A percentile compares a stretch with the other conserved stretches of the same genome.
Evolutionary conservation across 345 rosid species (phyloP).

Genomic region (Brassica juncea): DNA sequence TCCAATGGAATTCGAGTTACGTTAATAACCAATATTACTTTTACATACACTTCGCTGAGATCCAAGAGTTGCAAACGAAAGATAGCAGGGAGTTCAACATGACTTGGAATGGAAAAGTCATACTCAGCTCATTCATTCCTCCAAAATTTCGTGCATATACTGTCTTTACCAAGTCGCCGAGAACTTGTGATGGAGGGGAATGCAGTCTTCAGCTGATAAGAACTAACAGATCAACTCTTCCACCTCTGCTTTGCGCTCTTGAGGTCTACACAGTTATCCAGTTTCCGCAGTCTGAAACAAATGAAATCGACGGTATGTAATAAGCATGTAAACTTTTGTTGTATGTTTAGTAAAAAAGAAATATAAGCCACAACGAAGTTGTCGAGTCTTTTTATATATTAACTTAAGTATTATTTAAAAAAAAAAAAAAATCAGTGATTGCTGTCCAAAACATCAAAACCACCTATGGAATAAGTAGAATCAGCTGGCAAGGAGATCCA

Average conservation of each 20-base stretch:
- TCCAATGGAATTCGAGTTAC: not conserved
- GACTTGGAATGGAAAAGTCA: not conserved
- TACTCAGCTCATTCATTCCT: too few species aligned
- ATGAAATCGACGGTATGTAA: constrained; percentile 35
- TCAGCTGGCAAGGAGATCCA: not conserved
- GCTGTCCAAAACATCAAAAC: not conserved
- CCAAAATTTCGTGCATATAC: too few species aligned
- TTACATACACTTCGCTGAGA: constrained; percentile 45
- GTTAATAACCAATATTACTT: constrained; percentile 1
- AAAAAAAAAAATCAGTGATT: constrained; percentile 17
- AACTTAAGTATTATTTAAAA: not conserved
- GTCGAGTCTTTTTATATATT: not conserved
- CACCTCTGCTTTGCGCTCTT: constrained; percentile 40
- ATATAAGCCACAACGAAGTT: not conserved
- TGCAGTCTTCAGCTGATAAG: constrained; percentile 4
- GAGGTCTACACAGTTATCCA: constrained; percentile 37
- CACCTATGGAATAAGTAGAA: not conserved
- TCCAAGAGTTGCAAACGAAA: constrained; percentile 1
- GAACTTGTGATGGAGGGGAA: not conserved
- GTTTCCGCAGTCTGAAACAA: constrained; percentile 27
- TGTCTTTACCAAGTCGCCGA: too few species aligned
- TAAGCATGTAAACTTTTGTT: too few species aligned
- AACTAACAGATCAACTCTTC: constrained; percentile 32
- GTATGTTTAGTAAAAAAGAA: not conserved
- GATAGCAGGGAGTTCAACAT: not conserved